Percentiles rank a stretch among this genome's conserved stretches.
These are phyloP conservation scores for Aegilops longissima DNA, from an alignment of 176 grass and related monocot genomes.

Conservation along the genomic window DNA sequence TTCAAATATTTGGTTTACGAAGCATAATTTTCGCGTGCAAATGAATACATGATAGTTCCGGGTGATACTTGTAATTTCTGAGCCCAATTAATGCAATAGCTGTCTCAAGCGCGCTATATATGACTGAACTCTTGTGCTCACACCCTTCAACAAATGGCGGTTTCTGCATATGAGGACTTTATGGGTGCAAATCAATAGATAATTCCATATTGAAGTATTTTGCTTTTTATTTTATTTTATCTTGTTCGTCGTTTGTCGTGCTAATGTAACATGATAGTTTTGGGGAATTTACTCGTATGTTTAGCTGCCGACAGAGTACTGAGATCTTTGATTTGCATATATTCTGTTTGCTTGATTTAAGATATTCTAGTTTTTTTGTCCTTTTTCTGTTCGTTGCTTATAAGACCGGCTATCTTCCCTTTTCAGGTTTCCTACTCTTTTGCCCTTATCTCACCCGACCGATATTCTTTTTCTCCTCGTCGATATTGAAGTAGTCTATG, in stretches of 20 bases:
- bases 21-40: too few species aligned
- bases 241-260: not conserved
- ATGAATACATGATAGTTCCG: too few species aligned
- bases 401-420: not conserved
- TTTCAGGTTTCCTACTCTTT: constrained; percentile 39
- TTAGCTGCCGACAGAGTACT: not conserved
- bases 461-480: not conserved
- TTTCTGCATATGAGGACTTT: constrained; percentile 18
- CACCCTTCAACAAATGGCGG: not conserved
- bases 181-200: not conserved
- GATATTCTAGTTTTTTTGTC: not conserved
- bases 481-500: not conserved
- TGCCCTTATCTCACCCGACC: constrained; percentile 23
- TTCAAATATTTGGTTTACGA: too few species aligned
- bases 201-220: not conserved
- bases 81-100: not conserved
- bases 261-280: not conserved
- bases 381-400: not conserved
- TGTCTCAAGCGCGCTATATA: not conserved
- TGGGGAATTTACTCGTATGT: not conserved
- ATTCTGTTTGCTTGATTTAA: not conserved
- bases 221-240: not conserved
- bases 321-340: not conserved
- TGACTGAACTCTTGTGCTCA: not conserved
- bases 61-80: not conserved